Evolutionary conservation across 1,284 basidiomycete species (phyloP), one percentile per base, ranked within the genome.

Genomic region (Farysia itapuensis): DNA sequence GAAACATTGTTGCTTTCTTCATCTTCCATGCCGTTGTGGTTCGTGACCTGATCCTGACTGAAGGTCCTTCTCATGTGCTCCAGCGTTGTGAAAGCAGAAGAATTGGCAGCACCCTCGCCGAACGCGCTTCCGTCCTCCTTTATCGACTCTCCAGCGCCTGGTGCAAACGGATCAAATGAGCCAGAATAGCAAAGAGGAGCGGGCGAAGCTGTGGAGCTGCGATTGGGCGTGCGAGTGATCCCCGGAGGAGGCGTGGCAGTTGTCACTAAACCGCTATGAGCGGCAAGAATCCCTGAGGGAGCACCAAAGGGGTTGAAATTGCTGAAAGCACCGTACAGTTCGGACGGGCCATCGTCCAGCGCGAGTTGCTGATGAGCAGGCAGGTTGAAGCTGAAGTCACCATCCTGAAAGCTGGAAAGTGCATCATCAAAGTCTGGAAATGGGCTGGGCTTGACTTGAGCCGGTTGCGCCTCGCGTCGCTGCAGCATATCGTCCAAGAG

Each of bases 401-500:
- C 72, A 23, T 73, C 64, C 31, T 53, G 41, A 47, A 72, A 68
- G 25, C 54, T 56, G 16, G 67, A 49, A 2, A 75, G 51, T 23
- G 70, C 64, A 41, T 70, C 66, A 47, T 74, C 72, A 26, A 71
- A 67, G 44, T 70, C 66, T 25, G 73, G 63, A 44, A 75, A 75
- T 5, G 67, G 61, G 29, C 51, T 61, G 21, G 68, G 69, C 40
- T 65, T 57, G 40, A 46, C 44, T 15, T 33, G 12, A 89, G 91
- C 8, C 87, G 92, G 75, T 92, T 54, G 41, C 8, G 82, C 81
- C 65, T 89, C 87, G 33, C 89, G 82, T 30, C 90, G 81, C 34
- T 84, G 84, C 69, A 84, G 85, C 43, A 92, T 83, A 67, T 92
- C 90, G 53, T 91, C 89, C 37, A 92, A 80, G 34, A 93, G 80